A percentile compares a stretch with the other conserved stretches of the same genome.
phyloP scores from a whole-genome alignment of 169 alveolate species.

The Perkinsus olseni region DNA sequence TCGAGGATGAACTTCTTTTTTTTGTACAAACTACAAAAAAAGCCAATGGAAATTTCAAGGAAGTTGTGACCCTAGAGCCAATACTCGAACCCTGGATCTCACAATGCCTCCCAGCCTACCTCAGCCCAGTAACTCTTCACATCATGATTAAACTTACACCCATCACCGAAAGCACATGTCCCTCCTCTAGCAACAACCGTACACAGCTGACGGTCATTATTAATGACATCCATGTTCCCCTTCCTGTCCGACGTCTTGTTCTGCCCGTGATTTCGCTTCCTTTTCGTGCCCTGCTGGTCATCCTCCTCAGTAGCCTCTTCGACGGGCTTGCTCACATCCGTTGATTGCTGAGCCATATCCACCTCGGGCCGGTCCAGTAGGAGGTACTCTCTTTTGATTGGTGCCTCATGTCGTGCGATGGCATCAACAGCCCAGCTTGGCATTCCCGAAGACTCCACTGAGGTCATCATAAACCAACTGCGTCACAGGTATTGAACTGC shows the following conservation, averaged over 20 bases:
- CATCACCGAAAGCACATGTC: neutral
- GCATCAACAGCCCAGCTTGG: neutral
- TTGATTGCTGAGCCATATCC: neutral
- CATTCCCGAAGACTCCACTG: too few species aligned
- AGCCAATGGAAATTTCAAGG: too few species aligned
- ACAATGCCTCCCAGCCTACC: neutral
- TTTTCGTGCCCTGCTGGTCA: neutral
- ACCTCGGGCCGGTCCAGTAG: neutral
- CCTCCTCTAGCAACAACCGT: neutral
- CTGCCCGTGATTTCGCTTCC: neutral
- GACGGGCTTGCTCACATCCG: neutral
- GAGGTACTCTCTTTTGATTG: neutral
- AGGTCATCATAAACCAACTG: too few species aligned
- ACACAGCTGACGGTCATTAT: neutral
- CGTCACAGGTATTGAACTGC: too few species aligned
- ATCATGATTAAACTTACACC: neutral
- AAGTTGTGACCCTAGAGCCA: too few species aligned
- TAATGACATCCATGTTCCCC: neutral
- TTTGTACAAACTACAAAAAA: too few species aligned
- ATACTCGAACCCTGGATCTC: too few species aligned
- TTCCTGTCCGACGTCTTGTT: neutral
- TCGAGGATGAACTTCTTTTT: too few species aligned
- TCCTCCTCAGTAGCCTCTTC: neutral
- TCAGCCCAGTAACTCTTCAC: neutral
- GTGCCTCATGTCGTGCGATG: neutral